Percentiles rank a stretch among this genome's conserved stretches.
These are phyloP conservation scores for Toxoplasma gondii DNA, from an alignment of 169 alveolate species.

Conservation along the genomic window DNA sequence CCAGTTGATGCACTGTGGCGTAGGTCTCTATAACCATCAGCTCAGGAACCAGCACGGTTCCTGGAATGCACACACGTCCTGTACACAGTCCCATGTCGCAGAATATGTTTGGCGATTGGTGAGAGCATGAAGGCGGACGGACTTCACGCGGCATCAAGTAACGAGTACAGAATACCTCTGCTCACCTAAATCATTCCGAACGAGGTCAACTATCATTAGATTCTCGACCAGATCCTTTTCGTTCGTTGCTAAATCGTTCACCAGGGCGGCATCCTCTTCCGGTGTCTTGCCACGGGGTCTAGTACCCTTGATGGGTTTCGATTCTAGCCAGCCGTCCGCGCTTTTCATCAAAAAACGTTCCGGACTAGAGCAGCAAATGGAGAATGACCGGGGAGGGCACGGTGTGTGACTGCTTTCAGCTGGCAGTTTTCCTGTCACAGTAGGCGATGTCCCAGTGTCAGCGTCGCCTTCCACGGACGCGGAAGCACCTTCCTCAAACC, in stretches of 20 bases:
- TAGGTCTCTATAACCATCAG: constrained; percentile 71
- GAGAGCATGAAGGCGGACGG: not conserved
- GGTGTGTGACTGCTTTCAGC: not conserved
- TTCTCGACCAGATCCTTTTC: constrained; percentile 77
- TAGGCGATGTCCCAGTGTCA: not conserved
- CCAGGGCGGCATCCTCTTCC: constrained; percentile 69
- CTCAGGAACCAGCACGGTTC: constrained; percentile 69
- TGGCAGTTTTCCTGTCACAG: not conserved
- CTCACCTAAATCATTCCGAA: constrained; percentile 72
- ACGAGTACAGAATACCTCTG: not conserved
- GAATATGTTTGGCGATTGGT: not conserved
- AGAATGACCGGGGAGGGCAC: not conserved
- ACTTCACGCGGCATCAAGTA: not conserved
- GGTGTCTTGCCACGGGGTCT: constrained; percentile 68
- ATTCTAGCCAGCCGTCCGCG: constrained; percentile 64
- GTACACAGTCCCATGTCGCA: not conserved
- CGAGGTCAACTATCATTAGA: constrained; percentile 76
- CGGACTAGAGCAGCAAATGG: constrained; percentile 71
- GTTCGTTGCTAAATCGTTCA: constrained; percentile 52
- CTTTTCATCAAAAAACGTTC: constrained; percentile 72
- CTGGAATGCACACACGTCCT: constrained; percentile 70
- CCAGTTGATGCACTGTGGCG: constrained; percentile 73
- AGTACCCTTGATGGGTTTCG: constrained; percentile 78
- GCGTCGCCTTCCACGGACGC: not conserved
- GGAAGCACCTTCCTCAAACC: no score